Conservation (phyloP, 257 asterid genomes). For the Echium plantagineum region DNA sequence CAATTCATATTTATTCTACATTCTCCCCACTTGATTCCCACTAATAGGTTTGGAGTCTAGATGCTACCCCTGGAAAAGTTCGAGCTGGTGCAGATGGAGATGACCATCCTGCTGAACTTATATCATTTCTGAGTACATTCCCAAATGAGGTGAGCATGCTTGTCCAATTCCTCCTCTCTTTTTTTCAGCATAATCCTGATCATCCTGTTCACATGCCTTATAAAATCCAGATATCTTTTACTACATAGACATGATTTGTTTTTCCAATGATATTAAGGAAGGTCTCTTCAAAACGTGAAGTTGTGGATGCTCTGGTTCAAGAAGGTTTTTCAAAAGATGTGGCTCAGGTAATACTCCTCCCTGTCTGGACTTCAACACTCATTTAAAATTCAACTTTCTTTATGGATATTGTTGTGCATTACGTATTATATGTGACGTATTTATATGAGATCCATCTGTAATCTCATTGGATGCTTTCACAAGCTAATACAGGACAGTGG, state of each 20-base stretch:
- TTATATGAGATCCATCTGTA: no score
- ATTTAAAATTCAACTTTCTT: no score
- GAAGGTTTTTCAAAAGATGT: conserved; percentile 88
- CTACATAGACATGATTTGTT: conserved; percentile 10
- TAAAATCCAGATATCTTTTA: background rate
- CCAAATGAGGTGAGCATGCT: conserved; percentile 51
- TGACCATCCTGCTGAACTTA: conserved; percentile 94
- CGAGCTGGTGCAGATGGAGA: conserved; percentile 93
- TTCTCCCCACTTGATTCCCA: conserved; percentile 10
- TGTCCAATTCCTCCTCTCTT: background rate
- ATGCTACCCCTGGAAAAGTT: conserved; percentile 96
- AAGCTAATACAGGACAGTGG: no score
- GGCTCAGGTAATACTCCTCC: conserved; percentile 50
- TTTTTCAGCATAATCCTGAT: background rate
- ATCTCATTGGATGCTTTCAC: no score
- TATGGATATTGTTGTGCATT: no score
- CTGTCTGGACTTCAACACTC: no score
- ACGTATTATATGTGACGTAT: no score
- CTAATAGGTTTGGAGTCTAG: conserved; percentile 86
- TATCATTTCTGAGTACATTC: conserved; percentile 51
- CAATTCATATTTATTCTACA: conserved; percentile 2
- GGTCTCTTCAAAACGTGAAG: conserved; percentile 77
- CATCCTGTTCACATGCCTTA: background rate
- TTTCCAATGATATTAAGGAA: conserved; percentile 38
- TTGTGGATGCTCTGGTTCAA: conserved; percentile 57